Evolutionary conservation across 257 asterid species (phyloP).

Genomic region (Rauvolfia tetraphylla): DNA sequence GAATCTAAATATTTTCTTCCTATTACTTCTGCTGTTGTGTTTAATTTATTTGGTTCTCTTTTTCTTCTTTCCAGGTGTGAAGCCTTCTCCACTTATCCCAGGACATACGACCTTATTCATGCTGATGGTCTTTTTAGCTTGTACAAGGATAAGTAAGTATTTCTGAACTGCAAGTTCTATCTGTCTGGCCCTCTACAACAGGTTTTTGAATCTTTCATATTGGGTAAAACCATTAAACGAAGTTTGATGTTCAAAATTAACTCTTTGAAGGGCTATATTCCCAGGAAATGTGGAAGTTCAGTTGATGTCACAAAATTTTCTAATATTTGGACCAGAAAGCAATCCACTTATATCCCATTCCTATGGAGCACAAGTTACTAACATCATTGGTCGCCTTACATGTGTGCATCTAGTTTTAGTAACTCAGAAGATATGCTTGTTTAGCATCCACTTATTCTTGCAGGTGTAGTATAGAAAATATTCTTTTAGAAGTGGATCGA

Average conservation of each 20-base stretch:
- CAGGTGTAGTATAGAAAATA: constrained; percentile 38
- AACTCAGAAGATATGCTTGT: not conserved
- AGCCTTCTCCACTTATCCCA: constrained; percentile 45
- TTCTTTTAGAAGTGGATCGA: constrained; percentile 41
- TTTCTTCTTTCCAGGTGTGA: constrained; percentile 34
- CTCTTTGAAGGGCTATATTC: not conserved
- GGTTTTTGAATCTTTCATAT: not conserved
- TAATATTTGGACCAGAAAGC: not conserved
- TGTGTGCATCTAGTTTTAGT: not conserved
- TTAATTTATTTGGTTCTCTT: not conserved
- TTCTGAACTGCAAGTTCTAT: not conserved
- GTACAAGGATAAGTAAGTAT: constrained; percentile 39
- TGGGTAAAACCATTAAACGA: not conserved
- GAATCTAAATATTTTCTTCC: not conserved
- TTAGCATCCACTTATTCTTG: not conserved
- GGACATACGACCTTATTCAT: constrained; percentile 45
- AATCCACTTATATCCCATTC: no score
- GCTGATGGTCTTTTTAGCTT: constrained; percentile 37
- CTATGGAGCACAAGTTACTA: no score
- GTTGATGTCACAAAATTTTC: not conserved
- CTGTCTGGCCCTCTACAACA: not conserved
- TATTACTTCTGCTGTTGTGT: not conserved
- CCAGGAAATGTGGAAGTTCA: not conserved
- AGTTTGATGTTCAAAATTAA: not conserved
- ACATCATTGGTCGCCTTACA: not conserved